Evolutionary conservation across 176 grass and related monocot species (phyloP), one percentile per base, ranked within the genome.

Genomic region (Olyra latifolia): DNA sequence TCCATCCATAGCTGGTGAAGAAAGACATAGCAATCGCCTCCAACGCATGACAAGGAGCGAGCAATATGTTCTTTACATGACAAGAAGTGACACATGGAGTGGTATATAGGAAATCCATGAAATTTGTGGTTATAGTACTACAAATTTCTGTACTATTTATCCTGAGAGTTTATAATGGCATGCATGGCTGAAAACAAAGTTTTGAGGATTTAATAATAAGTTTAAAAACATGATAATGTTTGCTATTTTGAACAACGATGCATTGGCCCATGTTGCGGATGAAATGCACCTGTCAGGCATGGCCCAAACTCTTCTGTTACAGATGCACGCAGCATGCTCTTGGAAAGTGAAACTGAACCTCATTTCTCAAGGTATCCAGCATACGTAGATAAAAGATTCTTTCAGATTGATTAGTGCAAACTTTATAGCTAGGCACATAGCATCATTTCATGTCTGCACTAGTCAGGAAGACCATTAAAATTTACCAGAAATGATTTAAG

Each of bases 261-360:
- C 28, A 80, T 46, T 71, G 72, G 72, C 28, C 72, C 70, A 80
- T 77, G 72, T 7, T 82, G 66, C 73, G 72, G 49, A 24, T 74
- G 75, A 71, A 82, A 65, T 72, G n/a, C 46, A 89, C 65, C 72
- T 82, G 40, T 82, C 56, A 81, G 55, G 39, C 58, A 82, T 71
- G 82, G 65, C 48, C 41, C 64, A 60, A 63, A 81, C 47, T 53
- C 47, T 48, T 57, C 39, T 42, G 69, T 52, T 58, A 47, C 57
- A 70, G 70, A 62, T 30, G 65, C 53, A 84, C 10, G 25, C 55
- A 80, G 5, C 64, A 43, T 24, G 13, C 79, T 83, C 59, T 66
- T 74, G 68, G 70, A 80, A 84, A 63, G 46, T 84, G 75, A 75
- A 88, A 80, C 44, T 47, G 28, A 84, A 62, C 53, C 64, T 63